phyloP scores from a whole-genome alignment of 306 rosid genomes.

The Betula pendula region DNA sequence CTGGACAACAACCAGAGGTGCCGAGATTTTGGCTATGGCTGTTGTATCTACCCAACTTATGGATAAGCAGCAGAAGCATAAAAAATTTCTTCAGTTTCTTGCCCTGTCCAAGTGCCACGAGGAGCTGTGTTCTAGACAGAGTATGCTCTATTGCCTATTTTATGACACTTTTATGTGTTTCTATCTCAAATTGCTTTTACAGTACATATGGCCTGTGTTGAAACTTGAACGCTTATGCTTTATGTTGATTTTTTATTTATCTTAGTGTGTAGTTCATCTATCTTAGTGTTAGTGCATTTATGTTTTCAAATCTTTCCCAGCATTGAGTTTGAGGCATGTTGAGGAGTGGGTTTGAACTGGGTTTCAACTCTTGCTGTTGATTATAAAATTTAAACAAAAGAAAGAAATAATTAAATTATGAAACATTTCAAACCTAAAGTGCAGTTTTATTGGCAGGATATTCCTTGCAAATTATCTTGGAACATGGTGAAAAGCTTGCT shows the following conservation, averaged over 20 bases:
- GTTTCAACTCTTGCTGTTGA: conserved; percentile 21
- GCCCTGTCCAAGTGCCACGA: conserved; percentile 93
- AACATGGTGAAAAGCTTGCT: conserved; percentile 94
- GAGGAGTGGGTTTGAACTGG: conserved; percentile 9
- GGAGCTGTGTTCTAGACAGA: conserved; percentile 92
- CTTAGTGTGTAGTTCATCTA: background rate
- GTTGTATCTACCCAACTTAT: conserved; percentile 80
- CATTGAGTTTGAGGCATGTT: conserved; percentile 10
- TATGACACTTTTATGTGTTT: conserved; percentile 26
- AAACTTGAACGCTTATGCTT: conserved; percentile 19
- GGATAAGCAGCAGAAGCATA: conserved; percentile 89
- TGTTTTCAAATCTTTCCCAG: background rate
- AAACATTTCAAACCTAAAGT: conserved; percentile 28
- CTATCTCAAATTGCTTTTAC: conserved; percentile 16
- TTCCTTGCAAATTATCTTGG: conserved; percentile 81
- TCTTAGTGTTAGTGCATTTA: background rate
- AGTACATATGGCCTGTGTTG: conserved; percentile 7
- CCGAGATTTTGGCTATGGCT: conserved; percentile 95
- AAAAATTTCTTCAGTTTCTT: conserved; percentile 87
- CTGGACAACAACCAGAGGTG: conserved; percentile 98
- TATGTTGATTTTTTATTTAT: background rate
- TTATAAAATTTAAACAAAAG: conserved; percentile 14
- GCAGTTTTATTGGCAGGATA: conserved; percentile 52
- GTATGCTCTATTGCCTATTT: conserved; percentile 48
- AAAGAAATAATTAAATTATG: background rate